These are phyloP conservation scores for Lodderomyces oxycetoniae DNA, from an alignment of 1,139 yeast species.

Conservation along the genomic window DNA sequence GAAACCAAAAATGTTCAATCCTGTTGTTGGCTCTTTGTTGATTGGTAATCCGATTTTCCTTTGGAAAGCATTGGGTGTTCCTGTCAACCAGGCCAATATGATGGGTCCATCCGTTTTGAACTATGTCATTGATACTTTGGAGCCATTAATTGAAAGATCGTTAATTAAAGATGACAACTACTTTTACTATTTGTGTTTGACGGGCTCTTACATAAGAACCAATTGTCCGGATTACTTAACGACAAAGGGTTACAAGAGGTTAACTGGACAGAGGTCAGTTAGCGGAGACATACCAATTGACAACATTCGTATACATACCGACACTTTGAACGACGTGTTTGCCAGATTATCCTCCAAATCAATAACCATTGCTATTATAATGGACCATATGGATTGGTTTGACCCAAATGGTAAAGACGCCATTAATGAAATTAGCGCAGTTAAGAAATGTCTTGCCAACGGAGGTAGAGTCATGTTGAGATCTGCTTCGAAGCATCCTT, in stretches of 20 bases:
- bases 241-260: constrained; percentile 48
- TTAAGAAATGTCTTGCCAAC: constrained; percentile 56
- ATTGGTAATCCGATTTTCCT: constrained; percentile 78
- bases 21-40: constrained; percentile 59
- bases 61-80: constrained; percentile 88
- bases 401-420: constrained; percentile 64
- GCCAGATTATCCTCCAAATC: constrained; percentile 58
- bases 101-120: constrained; percentile 68
- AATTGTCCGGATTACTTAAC: constrained; percentile 80
- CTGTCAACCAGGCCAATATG: constrained; percentile 76
- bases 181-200: constrained; percentile 67
- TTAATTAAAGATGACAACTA: constrained; percentile 69
- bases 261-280: constrained; percentile 27
- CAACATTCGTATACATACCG: constrained; percentile 73
- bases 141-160: constrained; percentile 63
- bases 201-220: constrained; percentile 53
- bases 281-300: constrained; percentile 45
- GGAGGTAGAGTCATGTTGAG: constrained; percentile 76
- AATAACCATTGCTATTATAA: constrained; percentile 71
- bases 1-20: constrained; percentile 68
- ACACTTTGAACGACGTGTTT: constrained; percentile 70
- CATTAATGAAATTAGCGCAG: constrained; percentile 58
- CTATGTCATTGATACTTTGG: constrained; percentile 73
- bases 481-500: constrained; percentile 68
- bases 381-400: constrained; percentile 95